Conservation (phyloP, 179 eudicot genomes). For the Beta lomatogona region DNA sequence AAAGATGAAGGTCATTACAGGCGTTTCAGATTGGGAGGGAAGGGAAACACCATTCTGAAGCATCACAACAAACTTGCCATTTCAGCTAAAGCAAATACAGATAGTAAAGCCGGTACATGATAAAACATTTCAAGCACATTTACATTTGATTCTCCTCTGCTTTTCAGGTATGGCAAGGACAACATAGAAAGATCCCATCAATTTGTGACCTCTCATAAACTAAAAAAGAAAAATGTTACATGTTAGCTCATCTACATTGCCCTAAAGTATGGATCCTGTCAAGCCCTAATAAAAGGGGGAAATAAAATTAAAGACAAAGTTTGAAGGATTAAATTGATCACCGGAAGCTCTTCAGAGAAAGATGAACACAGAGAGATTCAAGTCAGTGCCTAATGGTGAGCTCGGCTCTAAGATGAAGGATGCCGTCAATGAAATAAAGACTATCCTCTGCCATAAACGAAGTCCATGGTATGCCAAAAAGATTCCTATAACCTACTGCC, state of each 20-base stretch:
- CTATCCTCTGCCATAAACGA: slow-evolving; percentile 93
- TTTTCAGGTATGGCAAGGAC: slow-evolving; percentile 19
- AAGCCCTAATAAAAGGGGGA: slow-evolving; percentile 7
- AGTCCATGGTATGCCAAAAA: slow-evolving; percentile 84
- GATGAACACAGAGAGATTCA: neutral
- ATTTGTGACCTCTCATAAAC: slow-evolving; percentile 13
- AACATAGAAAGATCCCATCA: slow-evolving; percentile 13
- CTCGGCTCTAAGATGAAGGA: slow-evolving; percentile 85
- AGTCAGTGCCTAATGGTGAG: slow-evolving; percentile 69
- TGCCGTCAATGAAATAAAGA: slow-evolving; percentile 74
- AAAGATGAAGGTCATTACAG: neutral
- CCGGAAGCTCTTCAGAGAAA: neutral
- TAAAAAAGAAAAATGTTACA: slow-evolving; percentile 15
- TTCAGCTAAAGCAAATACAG: neutral
- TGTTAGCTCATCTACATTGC: slow-evolving; percentile 19
- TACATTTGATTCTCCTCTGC: slow-evolving; percentile 22
- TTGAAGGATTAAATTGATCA: neutral
- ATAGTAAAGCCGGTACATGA: neutral
- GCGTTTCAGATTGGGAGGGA: neutral
- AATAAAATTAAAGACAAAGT: neutral
- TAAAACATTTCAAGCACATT: slow-evolving; percentile 18
- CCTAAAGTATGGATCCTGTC: slow-evolving; percentile 25
- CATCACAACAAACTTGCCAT: neutral
- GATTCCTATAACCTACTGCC: slow-evolving; percentile 88
- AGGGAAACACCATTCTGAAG: neutral